Evolutionary conservation across 176 grass and related monocot genomes (phyloP).

Genomic region (Poa annua): DNA sequence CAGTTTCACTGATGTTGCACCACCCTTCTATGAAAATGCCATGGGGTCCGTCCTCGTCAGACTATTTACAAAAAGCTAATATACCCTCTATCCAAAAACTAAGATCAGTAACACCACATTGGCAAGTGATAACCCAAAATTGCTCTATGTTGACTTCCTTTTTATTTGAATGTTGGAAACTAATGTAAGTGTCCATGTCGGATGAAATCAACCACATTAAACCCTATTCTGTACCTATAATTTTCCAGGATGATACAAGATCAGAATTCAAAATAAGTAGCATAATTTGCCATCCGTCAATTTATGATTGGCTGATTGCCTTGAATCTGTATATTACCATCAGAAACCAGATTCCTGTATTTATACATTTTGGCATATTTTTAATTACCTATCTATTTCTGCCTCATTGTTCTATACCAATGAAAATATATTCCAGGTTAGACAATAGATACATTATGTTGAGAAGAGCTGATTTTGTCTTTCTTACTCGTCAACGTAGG

Average conservation of each 20-base stretch:
- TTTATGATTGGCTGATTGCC: background rate
- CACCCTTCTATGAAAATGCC: too few relatives aligned
- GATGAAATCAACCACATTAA: background rate
- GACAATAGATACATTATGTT: slow-evolving; percentile 1
- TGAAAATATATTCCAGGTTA: background rate
- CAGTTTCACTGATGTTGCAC: too few relatives aligned
- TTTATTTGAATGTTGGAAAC: background rate
- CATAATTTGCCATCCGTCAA: background rate
- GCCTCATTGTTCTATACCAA: background rate
- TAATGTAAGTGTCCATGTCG: background rate
- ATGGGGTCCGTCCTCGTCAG: too few relatives aligned
- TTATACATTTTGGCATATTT: background rate
- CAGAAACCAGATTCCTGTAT: background rate
- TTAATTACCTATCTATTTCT: background rate
- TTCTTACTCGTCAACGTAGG: slow-evolving; percentile 42
- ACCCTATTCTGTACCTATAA: background rate
- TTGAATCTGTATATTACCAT: background rate
- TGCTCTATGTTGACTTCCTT: background rate
- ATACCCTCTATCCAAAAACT: too few relatives aligned
- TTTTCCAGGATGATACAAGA: background rate
- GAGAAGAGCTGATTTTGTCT: slow-evolving; percentile 10
- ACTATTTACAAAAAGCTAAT: too few relatives aligned
- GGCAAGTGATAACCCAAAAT: too few relatives aligned
- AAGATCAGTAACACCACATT: too few relatives aligned
- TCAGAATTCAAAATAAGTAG: background rate